Conservation (phyloP, 2,329 filamentous ascomycete species). For the Domatiomyces globalis region DNA sequence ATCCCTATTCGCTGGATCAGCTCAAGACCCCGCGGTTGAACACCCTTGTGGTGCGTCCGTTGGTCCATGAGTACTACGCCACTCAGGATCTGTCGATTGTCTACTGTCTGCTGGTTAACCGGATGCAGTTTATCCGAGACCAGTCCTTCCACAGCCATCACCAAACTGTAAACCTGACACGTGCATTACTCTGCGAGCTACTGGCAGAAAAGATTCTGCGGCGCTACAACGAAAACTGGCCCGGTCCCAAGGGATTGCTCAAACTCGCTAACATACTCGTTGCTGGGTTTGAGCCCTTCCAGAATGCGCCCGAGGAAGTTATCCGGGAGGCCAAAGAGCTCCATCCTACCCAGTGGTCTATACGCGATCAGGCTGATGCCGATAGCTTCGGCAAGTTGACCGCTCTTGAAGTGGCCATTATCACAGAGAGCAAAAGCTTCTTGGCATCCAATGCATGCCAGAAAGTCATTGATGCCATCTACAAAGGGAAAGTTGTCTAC, state of each 20-base stretch:
- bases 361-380: background rate
- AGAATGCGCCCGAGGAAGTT: slow-evolving; percentile 60
- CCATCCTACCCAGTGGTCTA: background rate
- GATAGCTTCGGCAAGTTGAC: slow-evolving; percentile 41
- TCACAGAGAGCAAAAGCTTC: slow-evolving; percentile 68
- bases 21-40: slow-evolving; percentile 71
- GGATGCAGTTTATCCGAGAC: slow-evolving; percentile 64
- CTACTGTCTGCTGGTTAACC: slow-evolving; percentile 71
- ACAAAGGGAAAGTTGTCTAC: slow-evolving; percentile 65
- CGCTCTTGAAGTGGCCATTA: slow-evolving; percentile 67
- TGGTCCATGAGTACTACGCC: slow-evolving; percentile 73
- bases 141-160: slow-evolving; percentile 62
- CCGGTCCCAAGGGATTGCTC: slow-evolving; percentile 55
- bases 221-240: slow-evolving; percentile 64
- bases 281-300: slow-evolving; percentile 72
- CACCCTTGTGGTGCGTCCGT: slow-evolving; percentile 59
- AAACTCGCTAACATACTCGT: slow-evolving; percentile 66
- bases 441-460: slow-evolving; percentile 65
- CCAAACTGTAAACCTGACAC: slow-evolving; percentile 66
- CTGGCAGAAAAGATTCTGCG: slow-evolving; percentile 65
- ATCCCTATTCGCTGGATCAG: slow-evolving; percentile 58
- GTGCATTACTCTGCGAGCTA: slow-evolving; percentile 65
- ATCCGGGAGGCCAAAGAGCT: slow-evolving; percentile 24
- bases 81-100: slow-evolving; percentile 72
- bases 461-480: slow-evolving; percentile 70